Evolutionary conservation across 441 rosid genomes (phyloP).

Genomic region (Gossypium schwendimanii): DNA sequence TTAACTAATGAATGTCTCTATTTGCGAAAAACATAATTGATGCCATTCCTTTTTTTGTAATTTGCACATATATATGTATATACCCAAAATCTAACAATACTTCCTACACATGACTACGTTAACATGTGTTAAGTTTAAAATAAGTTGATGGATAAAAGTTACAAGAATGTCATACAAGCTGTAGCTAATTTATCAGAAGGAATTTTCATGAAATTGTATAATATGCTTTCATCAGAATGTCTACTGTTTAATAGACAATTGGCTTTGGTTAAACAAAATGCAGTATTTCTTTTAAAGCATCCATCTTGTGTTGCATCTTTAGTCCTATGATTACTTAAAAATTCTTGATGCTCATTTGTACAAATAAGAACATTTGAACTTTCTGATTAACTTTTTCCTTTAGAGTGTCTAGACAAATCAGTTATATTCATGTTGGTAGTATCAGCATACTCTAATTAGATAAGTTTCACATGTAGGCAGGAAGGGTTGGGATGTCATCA

Average conservation of each 20-base stretch:
- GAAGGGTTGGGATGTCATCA: neutral
- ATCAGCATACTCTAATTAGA: neutral
- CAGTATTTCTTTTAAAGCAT: neutral
- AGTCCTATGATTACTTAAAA: neutral
- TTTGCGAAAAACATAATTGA: neutral
- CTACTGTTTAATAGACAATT: neutral
- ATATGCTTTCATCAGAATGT: neutral
- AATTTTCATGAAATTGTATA: neutral
- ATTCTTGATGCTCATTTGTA: conserved; percentile 8
- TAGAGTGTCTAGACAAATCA: neutral
- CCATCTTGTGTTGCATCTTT: neutral
- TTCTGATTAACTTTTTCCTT: neutral
- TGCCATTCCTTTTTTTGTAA: neutral
- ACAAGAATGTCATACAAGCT: neutral
- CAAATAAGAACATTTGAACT: neutral
- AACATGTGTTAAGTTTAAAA: neutral
- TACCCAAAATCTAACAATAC: neutral
- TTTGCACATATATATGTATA: neutral
- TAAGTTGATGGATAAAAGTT: neutral
- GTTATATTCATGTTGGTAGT: neutral
- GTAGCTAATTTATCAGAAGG: neutral
- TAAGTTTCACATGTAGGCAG: neutral
- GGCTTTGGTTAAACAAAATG: neutral
- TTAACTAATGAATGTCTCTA: conserved; percentile 1
- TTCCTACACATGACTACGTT: neutral